These are phyloP conservation scores for Apiospora hydei DNA, from an alignment of 2,329 filamentous ascomycete genomes.

Conservation along the genomic window DNA sequence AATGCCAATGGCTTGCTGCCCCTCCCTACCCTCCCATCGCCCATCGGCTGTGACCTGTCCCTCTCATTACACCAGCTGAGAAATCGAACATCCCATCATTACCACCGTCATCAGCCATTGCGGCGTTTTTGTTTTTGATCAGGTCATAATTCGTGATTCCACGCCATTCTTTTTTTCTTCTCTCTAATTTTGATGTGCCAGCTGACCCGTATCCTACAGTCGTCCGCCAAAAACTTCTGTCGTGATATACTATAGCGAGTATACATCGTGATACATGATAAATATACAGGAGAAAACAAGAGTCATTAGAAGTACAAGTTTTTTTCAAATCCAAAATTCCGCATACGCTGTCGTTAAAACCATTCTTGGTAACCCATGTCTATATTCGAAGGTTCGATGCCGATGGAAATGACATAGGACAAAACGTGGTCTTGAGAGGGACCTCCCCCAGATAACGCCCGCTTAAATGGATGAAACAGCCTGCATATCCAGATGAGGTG, in stretches of 20 bases:
- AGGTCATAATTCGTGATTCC: slow-evolving; percentile 17
- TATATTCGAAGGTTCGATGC: slow-evolving; percentile 9
- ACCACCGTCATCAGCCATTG: no score
- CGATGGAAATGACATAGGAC: slow-evolving; percentile 6
- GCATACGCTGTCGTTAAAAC: slow-evolving; percentile 8
- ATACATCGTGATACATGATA: slow-evolving; percentile 22
- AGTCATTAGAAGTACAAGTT: slow-evolving; percentile 1
- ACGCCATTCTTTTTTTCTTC: slow-evolving; percentile 2
- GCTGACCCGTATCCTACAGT: slow-evolving; percentile 6
- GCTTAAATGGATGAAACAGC: slow-evolving; percentile 10
- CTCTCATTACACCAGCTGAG: neutral
- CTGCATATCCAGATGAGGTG: neutral
- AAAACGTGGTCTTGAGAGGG: neutral
- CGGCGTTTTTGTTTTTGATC: neutral
- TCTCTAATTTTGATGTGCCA: neutral
- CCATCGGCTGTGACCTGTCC: neutral
- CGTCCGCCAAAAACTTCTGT: neutral
- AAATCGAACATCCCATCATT: neutral
- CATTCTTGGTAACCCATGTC: slow-evolving; percentile 1
- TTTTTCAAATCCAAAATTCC: neutral
- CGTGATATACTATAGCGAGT: slow-evolving; percentile 9
- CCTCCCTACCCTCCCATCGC: neutral
- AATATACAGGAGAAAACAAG: slow-evolving; percentile 24
- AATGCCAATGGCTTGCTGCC: neutral
- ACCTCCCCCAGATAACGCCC: slow-evolving; percentile 16